Evolutionary conservation across 768 basidiomycete genomes (phyloP), one percentile per base, ranked within the genome.

Genomic region (Russula compacta): DNA sequence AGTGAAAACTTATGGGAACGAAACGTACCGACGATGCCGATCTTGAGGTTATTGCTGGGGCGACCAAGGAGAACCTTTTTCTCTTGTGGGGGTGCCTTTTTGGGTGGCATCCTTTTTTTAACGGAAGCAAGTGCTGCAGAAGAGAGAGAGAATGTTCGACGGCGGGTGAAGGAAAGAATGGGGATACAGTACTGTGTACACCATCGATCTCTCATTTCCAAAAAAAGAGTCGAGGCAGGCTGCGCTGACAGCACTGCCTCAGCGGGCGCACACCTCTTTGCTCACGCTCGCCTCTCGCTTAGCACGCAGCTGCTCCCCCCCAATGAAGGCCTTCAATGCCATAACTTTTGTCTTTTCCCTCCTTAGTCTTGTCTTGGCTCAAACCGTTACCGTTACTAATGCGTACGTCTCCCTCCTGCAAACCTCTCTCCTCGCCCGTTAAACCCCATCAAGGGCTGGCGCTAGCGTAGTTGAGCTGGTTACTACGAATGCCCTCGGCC

Each of bases 41-140:
- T 89, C 83, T 95, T 91, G 71, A 98, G 82, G 80, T 98, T 98
- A 79, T 99, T 99, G 67, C 89, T 80, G 38, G 97, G 95, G 58
- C 94, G 77, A 48, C 97, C 97, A 39, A 98, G 85, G 17, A 94
- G 76, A 29, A 79, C 75, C 75, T 92, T 95, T 79, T 94, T 97
- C 76, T 93, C 92, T 11, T 77, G 76, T 29, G 72, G 79, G 55
- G 77, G 76, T 56, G 85, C 84, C 75, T 95, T 95, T 77, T 92
- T 95, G 14, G 95, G 95, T 3, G 92, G 86, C 93, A 95, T 97
- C 71, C 75, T 90, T 66, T 74, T 83, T 75, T 85, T 86, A 52
- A 72, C 74, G 58, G 72, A 59, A 24, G 70, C 66, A 52, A 72
- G 61, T 24, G 70, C 64, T 43, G 71, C 60, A 55, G 71, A 54